phyloP scores from a whole-genome alignment of 306 rosid genomes.

The Benincasa hispida region DNA sequence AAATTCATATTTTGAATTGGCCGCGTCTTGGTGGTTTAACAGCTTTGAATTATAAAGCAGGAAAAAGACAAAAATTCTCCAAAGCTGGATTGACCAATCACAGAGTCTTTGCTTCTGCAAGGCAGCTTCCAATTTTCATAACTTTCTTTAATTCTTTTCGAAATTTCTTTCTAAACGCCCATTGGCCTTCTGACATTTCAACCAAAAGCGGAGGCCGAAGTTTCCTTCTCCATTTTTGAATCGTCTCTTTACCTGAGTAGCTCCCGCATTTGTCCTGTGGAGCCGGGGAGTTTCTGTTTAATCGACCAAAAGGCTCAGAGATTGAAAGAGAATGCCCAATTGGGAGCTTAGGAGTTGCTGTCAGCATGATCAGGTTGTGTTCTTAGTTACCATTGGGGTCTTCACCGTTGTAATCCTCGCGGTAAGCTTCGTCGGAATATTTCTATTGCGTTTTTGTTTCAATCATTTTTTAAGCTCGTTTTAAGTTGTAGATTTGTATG shows the following conservation, averaged over 20 bases:
- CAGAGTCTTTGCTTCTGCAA: neutral
- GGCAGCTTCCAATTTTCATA: neutral
- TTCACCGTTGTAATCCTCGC: slow-evolving; percentile 59
- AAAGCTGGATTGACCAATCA: neutral
- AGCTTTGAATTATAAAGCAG: neutral
- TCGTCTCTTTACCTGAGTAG: neutral
- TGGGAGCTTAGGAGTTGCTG: slow-evolving; percentile 88
- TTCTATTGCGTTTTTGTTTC: neutral
- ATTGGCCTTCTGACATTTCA: neutral
- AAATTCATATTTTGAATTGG: no score
- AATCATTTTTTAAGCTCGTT: neutral
- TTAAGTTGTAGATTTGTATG: neutral
- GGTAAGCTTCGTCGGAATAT: slow-evolving; percentile 20
- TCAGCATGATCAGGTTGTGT: slow-evolving; percentile 58
- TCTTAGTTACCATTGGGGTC: slow-evolving; percentile 47
- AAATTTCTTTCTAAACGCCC: neutral
- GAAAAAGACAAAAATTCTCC: neutral
- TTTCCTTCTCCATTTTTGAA: neutral
- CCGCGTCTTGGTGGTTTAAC: slow-evolving; percentile 3
- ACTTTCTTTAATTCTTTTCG: neutral
- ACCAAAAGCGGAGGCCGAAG: neutral
- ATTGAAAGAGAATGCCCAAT: slow-evolving; percentile 39
- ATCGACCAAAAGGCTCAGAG: neutral
- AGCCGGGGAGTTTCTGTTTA: neutral
- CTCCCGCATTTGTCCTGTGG: neutral